Percentiles rank a stretch among this genome's conserved stretches.
Evolutionary conservation across 2,329 filamentous ascomycete genomes (phyloP).

Genomic region (Penicillium sp.): DNA sequence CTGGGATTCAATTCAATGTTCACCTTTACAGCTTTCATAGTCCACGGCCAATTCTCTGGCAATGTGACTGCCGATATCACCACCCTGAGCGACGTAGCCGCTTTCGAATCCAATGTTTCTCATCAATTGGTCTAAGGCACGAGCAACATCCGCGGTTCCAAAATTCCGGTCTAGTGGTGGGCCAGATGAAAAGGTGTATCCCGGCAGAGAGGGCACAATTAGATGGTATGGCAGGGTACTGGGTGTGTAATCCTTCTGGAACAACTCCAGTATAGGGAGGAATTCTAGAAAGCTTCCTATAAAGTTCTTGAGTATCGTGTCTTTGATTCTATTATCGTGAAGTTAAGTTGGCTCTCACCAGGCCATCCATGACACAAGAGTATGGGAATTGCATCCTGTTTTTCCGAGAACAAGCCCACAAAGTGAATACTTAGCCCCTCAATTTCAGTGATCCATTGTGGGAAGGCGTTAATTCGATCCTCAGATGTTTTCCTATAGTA

Average conservation of each 20-base stretch:
- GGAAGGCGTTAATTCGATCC: slow-evolving; percentile 50
- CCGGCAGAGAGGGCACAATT: slow-evolving; percentile 34
- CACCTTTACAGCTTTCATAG: slow-evolving; percentile 33
- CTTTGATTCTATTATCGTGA: neutral
- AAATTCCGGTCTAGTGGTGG: slow-evolving; percentile 30
- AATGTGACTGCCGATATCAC: slow-evolving; percentile 32
- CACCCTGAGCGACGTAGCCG: slow-evolving; percentile 34
- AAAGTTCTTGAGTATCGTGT: neutral
- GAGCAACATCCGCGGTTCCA: slow-evolving; percentile 23
- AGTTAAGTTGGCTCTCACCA: slow-evolving; percentile 11
- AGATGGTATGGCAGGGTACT: slow-evolving; percentile 30
- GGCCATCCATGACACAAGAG: slow-evolving; percentile 44
- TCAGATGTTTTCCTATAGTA: slow-evolving; percentile 33
- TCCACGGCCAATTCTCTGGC: slow-evolving; percentile 25
- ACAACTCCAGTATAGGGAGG: slow-evolving; percentile 29
- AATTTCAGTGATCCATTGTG: slow-evolving; percentile 50
- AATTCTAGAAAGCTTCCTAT: slow-evolving; percentile 37
- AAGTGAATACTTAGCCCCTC: slow-evolving; percentile 50
- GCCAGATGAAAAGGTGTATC: slow-evolving; percentile 32
- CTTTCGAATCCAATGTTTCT: slow-evolving; percentile 28
- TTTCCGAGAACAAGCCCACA: slow-evolving; percentile 49
- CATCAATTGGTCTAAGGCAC: slow-evolving; percentile 32
- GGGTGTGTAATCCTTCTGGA: slow-evolving; percentile 27
- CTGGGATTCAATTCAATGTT: neutral
- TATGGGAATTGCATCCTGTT: slow-evolving; percentile 49